These are phyloP conservation scores for Ceratocystis colombiana DNA, from an alignment of 2,329 filamentous ascomycete genomes.

Conservation along the genomic window DNA sequence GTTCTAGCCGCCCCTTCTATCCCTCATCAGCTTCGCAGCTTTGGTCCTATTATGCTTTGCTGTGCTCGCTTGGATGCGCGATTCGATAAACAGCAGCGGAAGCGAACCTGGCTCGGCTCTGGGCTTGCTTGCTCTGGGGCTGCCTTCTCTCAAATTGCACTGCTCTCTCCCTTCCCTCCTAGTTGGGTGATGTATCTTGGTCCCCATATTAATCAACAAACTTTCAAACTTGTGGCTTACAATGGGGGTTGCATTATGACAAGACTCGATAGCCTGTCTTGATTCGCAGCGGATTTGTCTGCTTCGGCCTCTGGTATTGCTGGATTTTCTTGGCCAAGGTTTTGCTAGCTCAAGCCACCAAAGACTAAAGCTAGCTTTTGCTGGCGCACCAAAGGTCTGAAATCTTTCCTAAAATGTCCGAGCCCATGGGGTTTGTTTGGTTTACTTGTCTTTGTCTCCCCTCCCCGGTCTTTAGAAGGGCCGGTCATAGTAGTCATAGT, in stretches of 20 bases:
- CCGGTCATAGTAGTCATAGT: neutral
- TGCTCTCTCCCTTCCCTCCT: neutral
- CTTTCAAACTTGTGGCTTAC: too few species aligned
- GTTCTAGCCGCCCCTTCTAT: neutral
- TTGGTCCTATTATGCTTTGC: neutral
- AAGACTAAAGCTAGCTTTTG: neutral
- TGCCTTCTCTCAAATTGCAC: neutral
- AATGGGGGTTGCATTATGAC: neutral
- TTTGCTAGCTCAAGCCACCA: neutral
- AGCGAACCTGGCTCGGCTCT: neutral
- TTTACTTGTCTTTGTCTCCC: neutral
- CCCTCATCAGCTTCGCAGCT: neutral
- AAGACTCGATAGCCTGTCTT: neutral
- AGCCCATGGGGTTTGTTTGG: neutral
- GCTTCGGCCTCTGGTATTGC: too few species aligned
- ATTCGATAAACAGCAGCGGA: conserved; percentile 1
- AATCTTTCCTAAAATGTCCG: neutral
- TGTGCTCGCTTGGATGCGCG: neutral
- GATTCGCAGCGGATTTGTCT: neutral
- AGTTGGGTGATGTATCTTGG: too few species aligned
- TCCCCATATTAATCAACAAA: too few species aligned
- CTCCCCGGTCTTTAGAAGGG: neutral
- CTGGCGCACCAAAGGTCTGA: conserved; percentile 2
- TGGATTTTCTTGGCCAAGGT: neutral
- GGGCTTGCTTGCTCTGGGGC: neutral